Conservation (phyloP, 2,329 filamentous ascomycete genomes). For the Alternaria solani region DNA sequence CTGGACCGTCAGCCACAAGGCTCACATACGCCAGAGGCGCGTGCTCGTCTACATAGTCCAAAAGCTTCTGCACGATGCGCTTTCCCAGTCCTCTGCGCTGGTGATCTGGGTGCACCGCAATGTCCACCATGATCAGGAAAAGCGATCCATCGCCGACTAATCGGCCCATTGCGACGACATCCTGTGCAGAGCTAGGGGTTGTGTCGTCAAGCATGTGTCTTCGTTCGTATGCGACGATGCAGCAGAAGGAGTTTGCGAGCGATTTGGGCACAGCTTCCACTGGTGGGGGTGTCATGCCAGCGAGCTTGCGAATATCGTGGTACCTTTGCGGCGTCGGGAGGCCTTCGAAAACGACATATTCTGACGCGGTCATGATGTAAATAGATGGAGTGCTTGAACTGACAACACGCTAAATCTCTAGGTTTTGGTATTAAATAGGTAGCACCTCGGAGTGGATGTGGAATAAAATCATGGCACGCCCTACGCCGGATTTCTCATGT, state of each 20-base stretch:
- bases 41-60: constrained; percentile 53
- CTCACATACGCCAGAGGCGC: constrained; percentile 56
- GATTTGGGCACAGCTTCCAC: constrained; percentile 37
- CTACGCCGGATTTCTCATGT: background rate
- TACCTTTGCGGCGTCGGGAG: constrained; percentile 41
- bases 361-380: constrained; percentile 11
- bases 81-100: constrained; percentile 59
- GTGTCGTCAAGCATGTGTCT: constrained; percentile 32
- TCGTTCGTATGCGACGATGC: constrained; percentile 37
- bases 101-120: constrained; percentile 60
- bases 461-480: background rate
- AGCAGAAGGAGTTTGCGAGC: constrained; percentile 37
- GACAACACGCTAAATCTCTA: background rate
- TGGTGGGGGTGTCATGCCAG: constrained; percentile 42
- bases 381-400: background rate
- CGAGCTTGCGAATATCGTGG: constrained; percentile 40
- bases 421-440: background rate
- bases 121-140: constrained; percentile 62
- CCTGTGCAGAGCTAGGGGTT: constrained; percentile 27
- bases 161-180: constrained; percentile 60
- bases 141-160: constrained; percentile 62
- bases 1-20: constrained; percentile 57
- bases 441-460: background rate
- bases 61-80: constrained; percentile 54
- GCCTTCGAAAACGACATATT: constrained; percentile 39